These are phyloP conservation scores for Rhodamnia rubescens DNA, from an alignment of 345 rosid species.

Conservation along the genomic window DNA sequence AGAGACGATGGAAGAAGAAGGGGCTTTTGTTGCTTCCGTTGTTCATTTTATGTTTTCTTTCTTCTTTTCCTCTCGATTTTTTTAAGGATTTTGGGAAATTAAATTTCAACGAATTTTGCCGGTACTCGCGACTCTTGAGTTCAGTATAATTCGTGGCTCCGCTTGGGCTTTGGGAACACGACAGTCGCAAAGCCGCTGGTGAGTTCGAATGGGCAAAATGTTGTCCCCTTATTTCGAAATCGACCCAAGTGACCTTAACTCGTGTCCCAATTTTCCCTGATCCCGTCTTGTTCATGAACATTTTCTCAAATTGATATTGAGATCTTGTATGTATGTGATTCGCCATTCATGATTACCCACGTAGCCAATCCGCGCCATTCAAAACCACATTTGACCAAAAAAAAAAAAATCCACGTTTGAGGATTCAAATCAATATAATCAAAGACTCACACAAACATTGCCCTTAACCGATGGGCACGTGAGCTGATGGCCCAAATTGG, in stretches of 20 bases:
- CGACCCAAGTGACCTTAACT: not conserved
- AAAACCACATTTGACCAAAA: not conserved
- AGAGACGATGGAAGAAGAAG: not conserved
- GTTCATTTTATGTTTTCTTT: not conserved
- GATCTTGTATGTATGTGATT: not conserved
- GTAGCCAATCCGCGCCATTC: not conserved
- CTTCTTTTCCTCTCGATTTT: not conserved
- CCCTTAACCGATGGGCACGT: not conserved
- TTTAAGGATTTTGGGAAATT: not conserved
- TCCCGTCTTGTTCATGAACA: rapidly evolving
- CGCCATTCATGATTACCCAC: not conserved
- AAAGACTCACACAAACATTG: not conserved
- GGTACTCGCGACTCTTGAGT: not conserved
- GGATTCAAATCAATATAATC: too few relatives aligned
- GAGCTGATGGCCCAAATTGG: not conserved
- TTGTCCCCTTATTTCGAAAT: not conserved
- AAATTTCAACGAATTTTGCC: not conserved
- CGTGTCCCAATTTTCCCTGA: too few relatives aligned
- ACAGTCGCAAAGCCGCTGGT: not conserved
- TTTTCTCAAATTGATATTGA: too few relatives aligned
- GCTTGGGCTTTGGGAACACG: not conserved
- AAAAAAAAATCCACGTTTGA: not conserved
- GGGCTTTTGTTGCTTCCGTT: not conserved
- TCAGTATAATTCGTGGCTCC: not conserved
- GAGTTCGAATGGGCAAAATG: not conserved